phyloP scores from a whole-genome alignment of 2,329 filamentous ascomycete species.

The Talaromyces sp. region DNA sequence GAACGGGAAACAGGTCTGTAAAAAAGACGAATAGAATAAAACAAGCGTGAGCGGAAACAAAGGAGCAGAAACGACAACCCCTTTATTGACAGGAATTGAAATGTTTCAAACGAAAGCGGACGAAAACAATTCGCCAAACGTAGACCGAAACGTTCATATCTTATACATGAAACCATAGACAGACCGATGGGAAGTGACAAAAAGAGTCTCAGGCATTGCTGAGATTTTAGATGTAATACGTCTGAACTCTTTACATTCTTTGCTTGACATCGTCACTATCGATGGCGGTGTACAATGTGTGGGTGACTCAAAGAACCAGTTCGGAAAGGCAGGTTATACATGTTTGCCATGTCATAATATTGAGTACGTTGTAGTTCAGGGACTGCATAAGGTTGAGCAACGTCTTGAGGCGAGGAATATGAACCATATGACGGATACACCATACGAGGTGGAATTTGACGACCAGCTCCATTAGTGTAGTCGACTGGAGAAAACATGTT shows the following conservation, averaged over 20 bases:
- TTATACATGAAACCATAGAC: too few relatives aligned
- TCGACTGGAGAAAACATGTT: constrained; percentile 33
- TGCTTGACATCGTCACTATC: background rate
- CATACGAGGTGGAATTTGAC: constrained; percentile 28
- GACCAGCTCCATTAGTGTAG: constrained; percentile 24
- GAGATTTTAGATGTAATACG: background rate
- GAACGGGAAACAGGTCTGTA: too few relatives aligned
- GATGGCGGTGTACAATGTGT: constrained; percentile 17
- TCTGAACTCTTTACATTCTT: background rate
- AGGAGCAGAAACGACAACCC: too few relatives aligned
- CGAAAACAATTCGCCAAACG: too few relatives aligned
- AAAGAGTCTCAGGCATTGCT: too few relatives aligned
- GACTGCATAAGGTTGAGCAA: constrained; percentile 8
- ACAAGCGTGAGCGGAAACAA: too few relatives aligned
- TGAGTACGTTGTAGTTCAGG: constrained; percentile 13
- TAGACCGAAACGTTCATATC: too few relatives aligned
- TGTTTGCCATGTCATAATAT: constrained; percentile 7
- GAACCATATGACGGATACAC: constrained; percentile 25
- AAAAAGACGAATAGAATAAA: too few relatives aligned
- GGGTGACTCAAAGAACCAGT: constrained; percentile 32
- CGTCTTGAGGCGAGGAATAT: constrained; percentile 23
- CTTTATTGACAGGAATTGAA: too few relatives aligned
- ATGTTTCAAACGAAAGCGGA: too few relatives aligned
- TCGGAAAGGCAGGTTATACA: constrained; percentile 25
- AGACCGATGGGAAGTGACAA: too few relatives aligned